Base-by-base conservation (phyloP, 108 stramenopile species). In the Conticribra guillardii region DNA sequence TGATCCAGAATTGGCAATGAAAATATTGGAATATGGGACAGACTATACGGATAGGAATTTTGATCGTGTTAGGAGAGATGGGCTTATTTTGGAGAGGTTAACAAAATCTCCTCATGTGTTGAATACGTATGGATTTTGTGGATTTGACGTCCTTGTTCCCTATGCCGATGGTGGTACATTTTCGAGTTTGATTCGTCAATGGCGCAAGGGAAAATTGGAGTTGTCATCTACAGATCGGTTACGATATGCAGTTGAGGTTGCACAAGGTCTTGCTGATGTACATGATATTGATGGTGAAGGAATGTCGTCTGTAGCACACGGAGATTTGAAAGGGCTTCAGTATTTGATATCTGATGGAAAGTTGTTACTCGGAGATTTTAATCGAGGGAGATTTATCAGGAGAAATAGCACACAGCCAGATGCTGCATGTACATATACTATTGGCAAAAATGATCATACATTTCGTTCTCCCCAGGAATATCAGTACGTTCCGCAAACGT, bases 381-480 rank as follows among this genome's bases (percentile, higher is more conserved):
- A 81, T 45, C 55, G 75, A 55, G 80, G 80, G 0, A 50, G 60
- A 14, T 81, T 81, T 49, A 14, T 73, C 15, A 53, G 49, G 18
- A 49, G 65, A 49, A 76, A 76, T 72, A 45, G 41, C 8, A 62
- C 61, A n/a, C 32, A n/a, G 5, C 69, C 68, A 7, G 63, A 51
- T 11, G 48, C 61, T 21, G 60, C 74, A 5, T 81, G 80, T 31
- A 71, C 74, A 2, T 81, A 76, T 28, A 71, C 75, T 4, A 76
- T 71, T 57, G 73, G 73, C n/a, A 54, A 64, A n/a, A 81, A 76
- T 61, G 74, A 81, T 54, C 62, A 47, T 7, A 44, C 61, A 14
- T 81, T 65, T 55, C 80, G 80, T 1, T 71, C 74, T 37, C 80
- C 80, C 1, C 69, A 81, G 45, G 80, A 81, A 46, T 81, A 81